Conservation (phyloP, 495 filamentous ascomycete genomes). For the Oidiodendron maius region DNA sequence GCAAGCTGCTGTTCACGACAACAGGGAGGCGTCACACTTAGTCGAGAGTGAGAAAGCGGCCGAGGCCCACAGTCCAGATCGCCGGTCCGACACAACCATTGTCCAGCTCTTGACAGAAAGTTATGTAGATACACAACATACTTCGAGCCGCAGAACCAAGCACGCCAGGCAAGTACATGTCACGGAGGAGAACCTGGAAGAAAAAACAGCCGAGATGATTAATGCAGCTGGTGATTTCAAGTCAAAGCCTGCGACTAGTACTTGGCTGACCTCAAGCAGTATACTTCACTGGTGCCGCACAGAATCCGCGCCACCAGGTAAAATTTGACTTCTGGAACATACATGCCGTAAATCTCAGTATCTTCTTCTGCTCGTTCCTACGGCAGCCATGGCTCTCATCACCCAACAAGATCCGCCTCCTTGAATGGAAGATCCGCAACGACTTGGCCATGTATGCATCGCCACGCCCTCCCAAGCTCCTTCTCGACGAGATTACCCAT, state of each 20-base stretch:
- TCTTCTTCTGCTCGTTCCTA: slow-evolving; percentile 56
- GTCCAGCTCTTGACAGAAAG: slow-evolving; percentile 55
- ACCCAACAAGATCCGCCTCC: slow-evolving; percentile 47
- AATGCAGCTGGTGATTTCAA: slow-evolving; percentile 61
- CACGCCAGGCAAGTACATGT: slow-evolving; percentile 56
- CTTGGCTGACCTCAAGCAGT: slow-evolving; percentile 38
- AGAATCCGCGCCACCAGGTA: slow-evolving; percentile 43
- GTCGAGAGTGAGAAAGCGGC: slow-evolving; percentile 47
- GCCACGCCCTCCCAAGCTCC: slow-evolving; percentile 44
- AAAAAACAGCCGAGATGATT: slow-evolving; percentile 71
- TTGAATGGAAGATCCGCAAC: slow-evolving; percentile 60
- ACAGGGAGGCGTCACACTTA: slow-evolving; percentile 45
- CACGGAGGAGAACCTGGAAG: slow-evolving; percentile 50
- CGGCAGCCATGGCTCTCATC: slow-evolving; percentile 28
- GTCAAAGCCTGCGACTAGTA: slow-evolving; percentile 51
- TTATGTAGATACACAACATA: slow-evolving; percentile 39
- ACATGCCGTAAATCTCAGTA: slow-evolving; percentile 55
- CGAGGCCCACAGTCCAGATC: slow-evolving; percentile 10
- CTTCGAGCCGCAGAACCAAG: slow-evolving; percentile 53
- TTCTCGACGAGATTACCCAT: slow-evolving; percentile 43
- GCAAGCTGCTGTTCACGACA: slow-evolving; percentile 59
- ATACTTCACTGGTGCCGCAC: slow-evolving; percentile 58
- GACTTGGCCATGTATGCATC: slow-evolving; percentile 61
- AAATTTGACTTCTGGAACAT: slow-evolving; percentile 84
- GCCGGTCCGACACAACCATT: slow-evolving; percentile 48